phyloP scores from a whole-genome alignment of 371 early-diverging fungal genomes.

The Chytridium lagenaria region DNA sequence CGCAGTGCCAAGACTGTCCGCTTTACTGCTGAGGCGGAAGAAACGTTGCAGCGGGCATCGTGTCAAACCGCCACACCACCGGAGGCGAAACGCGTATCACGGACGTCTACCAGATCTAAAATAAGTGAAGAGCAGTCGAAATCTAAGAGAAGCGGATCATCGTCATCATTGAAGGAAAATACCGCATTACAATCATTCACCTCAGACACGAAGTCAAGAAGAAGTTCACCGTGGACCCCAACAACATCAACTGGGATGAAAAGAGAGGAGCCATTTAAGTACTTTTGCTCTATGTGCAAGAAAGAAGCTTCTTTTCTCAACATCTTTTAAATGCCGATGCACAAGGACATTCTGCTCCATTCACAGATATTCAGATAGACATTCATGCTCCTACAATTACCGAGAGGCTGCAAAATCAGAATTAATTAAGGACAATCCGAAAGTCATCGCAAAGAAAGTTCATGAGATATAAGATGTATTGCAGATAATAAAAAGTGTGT shows the following conservation, averaged over 20 bases:
- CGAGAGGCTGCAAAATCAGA: constrained; percentile 41
- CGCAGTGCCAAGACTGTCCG: constrained; percentile 1
- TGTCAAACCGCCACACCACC: too few relatives aligned
- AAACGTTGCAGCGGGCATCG: too few relatives aligned
- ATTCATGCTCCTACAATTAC: constrained; percentile 52
- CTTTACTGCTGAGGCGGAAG: background rate
- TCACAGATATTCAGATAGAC: constrained; percentile 57
- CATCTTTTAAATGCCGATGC: constrained; percentile 54
- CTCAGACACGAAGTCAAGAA: background rate
- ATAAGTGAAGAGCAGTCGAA: background rate
- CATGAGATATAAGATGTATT: constrained; percentile 22
- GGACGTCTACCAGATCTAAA: background rate
- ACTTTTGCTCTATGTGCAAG: constrained; percentile 34
- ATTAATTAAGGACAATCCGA: constrained; percentile 53
- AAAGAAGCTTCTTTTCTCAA: constrained; percentile 45
- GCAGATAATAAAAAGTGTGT: background rate
- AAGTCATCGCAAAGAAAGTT: constrained; percentile 29
- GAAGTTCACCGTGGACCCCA: constrained; percentile 1
- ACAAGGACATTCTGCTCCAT: constrained; percentile 44
- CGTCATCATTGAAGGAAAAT: background rate
- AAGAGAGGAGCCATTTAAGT: background rate
- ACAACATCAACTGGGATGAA: background rate
- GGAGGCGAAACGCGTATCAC: too few relatives aligned
- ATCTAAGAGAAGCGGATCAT: background rate
- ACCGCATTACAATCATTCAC: background rate